Evolutionary conservation across 345 rosid species (phyloP), one percentile per base, ranked within the genome.

Genomic region (Kandelia obovata): DNA sequence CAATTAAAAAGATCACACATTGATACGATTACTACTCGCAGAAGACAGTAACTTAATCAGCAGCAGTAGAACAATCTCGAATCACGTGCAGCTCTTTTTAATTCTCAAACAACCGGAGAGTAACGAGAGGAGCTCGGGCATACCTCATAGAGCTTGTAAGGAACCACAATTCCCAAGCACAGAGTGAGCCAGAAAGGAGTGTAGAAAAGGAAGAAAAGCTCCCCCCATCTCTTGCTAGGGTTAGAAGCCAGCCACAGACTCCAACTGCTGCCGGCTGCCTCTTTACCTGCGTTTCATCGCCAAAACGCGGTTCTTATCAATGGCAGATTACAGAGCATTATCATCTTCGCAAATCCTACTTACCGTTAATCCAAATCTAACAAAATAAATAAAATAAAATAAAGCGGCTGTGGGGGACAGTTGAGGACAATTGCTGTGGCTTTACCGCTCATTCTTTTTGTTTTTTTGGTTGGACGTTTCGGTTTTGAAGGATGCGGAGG

Each of bases 121-220:
- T 13, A 43, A 15, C 19, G 1, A 43, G 17, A 2, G 19, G 49
- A 43, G 49, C 13, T 13, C 49, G 13, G 49, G 49, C 49, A 43
- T 47, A 92, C 98, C 96, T 94, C 97, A 81, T 94, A 94, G 25
- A 94, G 93, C 79, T 88, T 89, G 81, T 76, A 94, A 15, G 97
- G 98, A 64, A 91, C 92, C 30, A 94, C 82, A 77, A 94, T 81
- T 17, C 98, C 98, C 68, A 91, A 75, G 49, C 81, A 84, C 35
- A 94, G 96, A 74, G 92, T 89, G 58, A 94, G 97, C 98, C 98
- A 94, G 68, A 94, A 94, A 0, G 97, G 98, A 74, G 98, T 91
- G 73, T 91, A 94, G 69, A 79, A 75, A 57, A 94, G 92, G 74
- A 94, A 91, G 86, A 94, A 94, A 67, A 94, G 86, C 78, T 94